Conservation (phyloP, 2,329 filamentous ascomycete genomes). For the Neofusicoccum kwambonambiense region DNA sequence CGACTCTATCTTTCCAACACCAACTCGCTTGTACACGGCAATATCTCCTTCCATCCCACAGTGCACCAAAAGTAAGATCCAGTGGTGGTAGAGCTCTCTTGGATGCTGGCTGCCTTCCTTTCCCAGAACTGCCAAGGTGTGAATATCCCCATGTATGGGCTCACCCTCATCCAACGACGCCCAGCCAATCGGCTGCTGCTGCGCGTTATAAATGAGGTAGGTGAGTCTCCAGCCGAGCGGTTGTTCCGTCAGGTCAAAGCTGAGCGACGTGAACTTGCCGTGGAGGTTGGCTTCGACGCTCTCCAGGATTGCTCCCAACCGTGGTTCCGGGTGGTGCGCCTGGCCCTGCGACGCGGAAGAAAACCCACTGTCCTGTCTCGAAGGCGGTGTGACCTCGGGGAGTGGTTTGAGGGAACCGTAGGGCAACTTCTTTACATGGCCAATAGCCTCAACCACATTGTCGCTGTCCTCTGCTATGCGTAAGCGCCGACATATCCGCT, state of each 20-base stretch:
- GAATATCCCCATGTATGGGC: background rate
- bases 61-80: slow-evolving; percentile 21
- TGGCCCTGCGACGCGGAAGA: background rate
- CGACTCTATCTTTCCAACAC: slow-evolving; percentile 20
- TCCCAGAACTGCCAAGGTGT: slow-evolving; percentile 21
- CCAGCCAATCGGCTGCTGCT: slow-evolving; percentile 20
- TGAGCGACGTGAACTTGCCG: background rate
- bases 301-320: background rate
- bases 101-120: background rate
- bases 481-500: slow-evolving; percentile 22
- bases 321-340: background rate
- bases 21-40: slow-evolving; percentile 20
- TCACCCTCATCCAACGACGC: slow-evolving; percentile 21
- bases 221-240: slow-evolving; percentile 3
- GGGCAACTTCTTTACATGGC: background rate
- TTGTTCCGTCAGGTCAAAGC: slow-evolving; percentile 5
- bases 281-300: background rate
- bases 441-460: background rate
- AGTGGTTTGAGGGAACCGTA: background rate
- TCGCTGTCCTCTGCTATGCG: slow-evolving; percentile 9
- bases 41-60: background rate
- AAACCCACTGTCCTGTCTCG: background rate
- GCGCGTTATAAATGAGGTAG: background rate
- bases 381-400: slow-evolving; percentile 1
- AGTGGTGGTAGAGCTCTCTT: slow-evolving; percentile 12